Conservation (phyloP, 805 yeast species). For the Starmera dryadoides region DNA sequence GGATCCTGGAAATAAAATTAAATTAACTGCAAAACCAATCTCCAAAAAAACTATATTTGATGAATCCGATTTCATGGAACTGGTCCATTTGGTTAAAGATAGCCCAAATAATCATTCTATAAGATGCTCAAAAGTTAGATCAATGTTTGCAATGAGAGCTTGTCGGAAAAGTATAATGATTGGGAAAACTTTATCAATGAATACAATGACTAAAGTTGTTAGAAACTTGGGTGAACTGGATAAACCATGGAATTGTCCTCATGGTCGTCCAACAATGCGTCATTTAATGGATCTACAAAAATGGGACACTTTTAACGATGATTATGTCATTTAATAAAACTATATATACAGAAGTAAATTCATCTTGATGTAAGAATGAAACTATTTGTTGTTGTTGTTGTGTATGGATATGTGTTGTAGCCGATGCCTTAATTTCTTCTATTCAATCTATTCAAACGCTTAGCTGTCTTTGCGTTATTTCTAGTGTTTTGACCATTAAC, state of each 20-base stretch:
- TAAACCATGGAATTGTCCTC: constrained; percentile 94
- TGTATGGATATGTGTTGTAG: constrained; percentile 4
- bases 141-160: constrained; percentile 91
- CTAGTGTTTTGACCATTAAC: constrained; percentile 89
- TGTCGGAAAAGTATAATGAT: constrained; percentile 93
- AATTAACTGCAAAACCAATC: constrained; percentile 59
- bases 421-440: constrained; percentile 46
- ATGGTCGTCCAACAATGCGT: constrained; percentile 95
- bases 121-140: constrained; percentile 70
- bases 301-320: constrained; percentile 37
- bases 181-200: constrained; percentile 57
- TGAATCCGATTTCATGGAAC: constrained; percentile 61
- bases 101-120: constrained; percentile 35
- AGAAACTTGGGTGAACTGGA: constrained; percentile 60
- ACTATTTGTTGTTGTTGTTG: no score
- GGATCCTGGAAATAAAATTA: constrained; percentile 50
- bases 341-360: neutral
- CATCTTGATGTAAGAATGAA: neutral
- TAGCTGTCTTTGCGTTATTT: constrained; percentile 87
- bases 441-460: constrained; percentile 70
- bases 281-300: constrained; percentile 62
- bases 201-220: constrained; percentile 65
- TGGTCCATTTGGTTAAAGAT: constrained; percentile 60
- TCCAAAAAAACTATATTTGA: constrained; percentile 67
- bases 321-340: constrained; percentile 22